Evolutionary conservation across 106 monocot genomes (phyloP).

Genomic region (Dendrobium nobile): DNA sequence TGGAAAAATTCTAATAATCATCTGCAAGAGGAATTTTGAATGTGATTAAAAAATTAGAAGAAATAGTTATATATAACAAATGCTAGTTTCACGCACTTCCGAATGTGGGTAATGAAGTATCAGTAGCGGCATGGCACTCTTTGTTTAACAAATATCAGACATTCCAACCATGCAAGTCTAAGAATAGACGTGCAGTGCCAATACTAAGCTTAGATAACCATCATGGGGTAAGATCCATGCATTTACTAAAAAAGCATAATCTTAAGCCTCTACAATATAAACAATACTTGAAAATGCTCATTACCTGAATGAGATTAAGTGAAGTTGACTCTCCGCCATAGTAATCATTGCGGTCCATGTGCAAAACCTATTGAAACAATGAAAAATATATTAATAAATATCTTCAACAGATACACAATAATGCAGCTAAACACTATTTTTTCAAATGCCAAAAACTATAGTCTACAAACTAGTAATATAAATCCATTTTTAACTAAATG

Average conservation of each 20-base stretch:
- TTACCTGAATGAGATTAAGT: slow-evolving; percentile 55
- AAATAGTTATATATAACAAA: neutral
- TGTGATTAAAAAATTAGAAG: neutral
- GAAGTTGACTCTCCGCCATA: slow-evolving; percentile 59
- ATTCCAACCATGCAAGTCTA: neutral
- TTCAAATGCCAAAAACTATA: neutral
- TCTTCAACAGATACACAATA: neutral
- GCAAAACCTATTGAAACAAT: slow-evolving; percentile 23
- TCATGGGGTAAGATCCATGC: neutral
- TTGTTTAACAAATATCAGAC: neutral
- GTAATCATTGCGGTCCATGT: slow-evolving; percentile 59
- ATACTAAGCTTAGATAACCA: neutral
- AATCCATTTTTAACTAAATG: neutral
- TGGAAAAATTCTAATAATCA: neutral
- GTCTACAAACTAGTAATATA: neutral
- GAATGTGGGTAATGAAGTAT: neutral
- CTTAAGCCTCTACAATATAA: neutral
- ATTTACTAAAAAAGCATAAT: neutral
- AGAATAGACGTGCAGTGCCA: neutral
- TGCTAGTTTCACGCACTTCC: neutral
- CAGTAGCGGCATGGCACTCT: neutral
- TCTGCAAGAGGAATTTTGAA: neutral
- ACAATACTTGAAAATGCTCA: neutral
- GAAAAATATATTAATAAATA: neutral
- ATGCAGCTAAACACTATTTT: neutral